phyloP scores from a whole-genome alignment of 768 basidiomycete genomes.

The Mycena leptocephala region DNA sequence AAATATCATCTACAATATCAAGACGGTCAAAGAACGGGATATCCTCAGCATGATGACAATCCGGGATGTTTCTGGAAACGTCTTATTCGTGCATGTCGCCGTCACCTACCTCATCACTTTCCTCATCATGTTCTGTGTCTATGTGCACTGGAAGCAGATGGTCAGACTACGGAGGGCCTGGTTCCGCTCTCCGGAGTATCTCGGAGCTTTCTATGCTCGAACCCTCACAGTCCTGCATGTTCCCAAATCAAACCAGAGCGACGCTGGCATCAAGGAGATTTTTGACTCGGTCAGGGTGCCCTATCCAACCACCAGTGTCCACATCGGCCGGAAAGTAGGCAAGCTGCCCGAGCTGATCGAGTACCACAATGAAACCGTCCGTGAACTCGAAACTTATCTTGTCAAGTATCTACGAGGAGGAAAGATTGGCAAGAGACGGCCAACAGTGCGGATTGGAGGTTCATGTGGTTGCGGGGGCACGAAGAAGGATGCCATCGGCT shows the following conservation, averaged over 20 bases:
- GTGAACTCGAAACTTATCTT: constrained; percentile 90
- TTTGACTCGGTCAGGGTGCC: constrained; percentile 85
- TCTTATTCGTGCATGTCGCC: constrained; percentile 89
- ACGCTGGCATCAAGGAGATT: constrained; percentile 85
- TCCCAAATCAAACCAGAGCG: constrained; percentile 85
- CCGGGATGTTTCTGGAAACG: constrained; percentile 80
- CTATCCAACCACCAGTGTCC: constrained; percentile 93
- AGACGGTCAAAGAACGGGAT: constrained; percentile 68
- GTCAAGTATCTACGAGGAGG: constrained; percentile 92
- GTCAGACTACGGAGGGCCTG: constrained; percentile 85
- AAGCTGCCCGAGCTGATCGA: constrained; percentile 93
- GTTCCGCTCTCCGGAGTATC: constrained; percentile 93
- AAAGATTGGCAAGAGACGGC: constrained; percentile 84
- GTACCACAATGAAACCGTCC: constrained; percentile 94
- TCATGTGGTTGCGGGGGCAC: constrained; percentile 87
- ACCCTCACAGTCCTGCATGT: constrained; percentile 90
- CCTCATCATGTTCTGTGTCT: constrained; percentile 80
- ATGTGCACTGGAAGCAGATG: constrained; percentile 85
- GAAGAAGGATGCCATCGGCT: constrained; percentile 94
- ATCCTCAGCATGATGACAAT: constrained; percentile 89
- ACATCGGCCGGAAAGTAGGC: constrained; percentile 91
- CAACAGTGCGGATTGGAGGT: constrained; percentile 85
- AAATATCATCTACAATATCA: constrained; percentile 89
- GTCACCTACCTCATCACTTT: constrained; percentile 87
- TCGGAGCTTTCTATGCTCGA: constrained; percentile 92